Evolutionary conservation across 163 green algal species (phyloP).

Genomic region (Chlorella variabilis): DNA sequence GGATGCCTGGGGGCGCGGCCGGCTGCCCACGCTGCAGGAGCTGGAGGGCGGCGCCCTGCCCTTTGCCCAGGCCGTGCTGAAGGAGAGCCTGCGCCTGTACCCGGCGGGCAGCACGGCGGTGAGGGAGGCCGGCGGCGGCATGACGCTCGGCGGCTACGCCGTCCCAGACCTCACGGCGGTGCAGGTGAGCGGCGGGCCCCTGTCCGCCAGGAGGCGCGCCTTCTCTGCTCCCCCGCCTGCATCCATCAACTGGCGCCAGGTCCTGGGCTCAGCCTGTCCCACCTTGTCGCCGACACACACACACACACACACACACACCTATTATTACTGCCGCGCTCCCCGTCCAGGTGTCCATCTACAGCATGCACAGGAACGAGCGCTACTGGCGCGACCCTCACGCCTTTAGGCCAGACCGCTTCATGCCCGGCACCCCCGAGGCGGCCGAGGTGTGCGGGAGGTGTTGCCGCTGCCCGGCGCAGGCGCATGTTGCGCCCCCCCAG

Average conservation of each 20-base stretch:
- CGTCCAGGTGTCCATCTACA: not conserved
- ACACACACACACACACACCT: no score
- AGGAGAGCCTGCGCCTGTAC: conserved; percentile 10
- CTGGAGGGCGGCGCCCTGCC: not conserved
- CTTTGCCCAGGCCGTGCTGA: not conserved
- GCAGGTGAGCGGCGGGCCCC: not conserved
- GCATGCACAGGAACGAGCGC: conserved; percentile 6
- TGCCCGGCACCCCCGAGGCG: conserved; percentile 12
- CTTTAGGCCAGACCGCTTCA: conserved; percentile 13
- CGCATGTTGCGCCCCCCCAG: no score
- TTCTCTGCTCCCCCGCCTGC: no score
- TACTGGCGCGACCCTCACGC: conserved; percentile 4
- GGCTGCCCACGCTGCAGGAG: not conserved
- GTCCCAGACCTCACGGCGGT: not conserved
- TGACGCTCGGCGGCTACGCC: not conserved
- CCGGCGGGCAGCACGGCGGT: not conserved
- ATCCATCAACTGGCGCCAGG: not conserved
- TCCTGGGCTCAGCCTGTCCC: no score
- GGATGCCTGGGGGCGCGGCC: not conserved
- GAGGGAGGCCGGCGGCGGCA: not conserved
- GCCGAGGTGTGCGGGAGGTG: no score
- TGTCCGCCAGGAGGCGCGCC: no score
- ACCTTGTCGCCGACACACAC: no score
- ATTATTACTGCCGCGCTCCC: no score
- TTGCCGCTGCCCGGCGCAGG: no score